Evolutionary conservation across 352 stramenopile species (phyloP).

Genomic region (Phytopythium montanum): DNA sequence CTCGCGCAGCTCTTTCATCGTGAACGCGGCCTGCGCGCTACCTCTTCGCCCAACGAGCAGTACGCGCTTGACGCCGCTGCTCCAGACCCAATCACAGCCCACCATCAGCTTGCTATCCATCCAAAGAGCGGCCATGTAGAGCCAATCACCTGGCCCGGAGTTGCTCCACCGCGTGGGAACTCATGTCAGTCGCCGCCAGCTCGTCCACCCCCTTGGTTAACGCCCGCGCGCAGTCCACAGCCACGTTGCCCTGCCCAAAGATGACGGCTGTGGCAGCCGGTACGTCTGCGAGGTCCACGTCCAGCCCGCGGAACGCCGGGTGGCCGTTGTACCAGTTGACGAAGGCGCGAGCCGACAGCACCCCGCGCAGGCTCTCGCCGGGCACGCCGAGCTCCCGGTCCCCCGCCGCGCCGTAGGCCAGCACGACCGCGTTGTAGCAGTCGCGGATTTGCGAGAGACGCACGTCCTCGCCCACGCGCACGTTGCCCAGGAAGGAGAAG

Average conservation of each 20-base stretch:
- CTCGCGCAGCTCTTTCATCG: slow-evolving; percentile 96
- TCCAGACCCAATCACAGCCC: background rate
- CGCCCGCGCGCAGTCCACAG: slow-evolving; percentile 95
- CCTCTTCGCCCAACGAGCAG: slow-evolving; percentile 92
- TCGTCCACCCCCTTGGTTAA: slow-evolving; percentile 90
- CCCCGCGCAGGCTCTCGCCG: slow-evolving; percentile 67
- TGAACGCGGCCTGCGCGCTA: slow-evolving; percentile 96
- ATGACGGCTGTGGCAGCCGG: slow-evolving; percentile 87
- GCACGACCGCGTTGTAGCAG: slow-evolving; percentile 93
- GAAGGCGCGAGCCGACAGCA: slow-evolving; percentile 92
- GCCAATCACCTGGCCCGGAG: slow-evolving; percentile 46
- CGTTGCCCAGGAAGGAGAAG: slow-evolving; percentile 90
- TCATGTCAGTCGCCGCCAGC: slow-evolving; percentile 92
- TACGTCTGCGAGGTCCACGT: slow-evolving; percentile 33
- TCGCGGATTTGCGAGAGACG: slow-evolving; percentile 82
- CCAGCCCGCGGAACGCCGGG: slow-evolving; percentile 89
- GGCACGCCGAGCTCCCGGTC: slow-evolving; percentile 87
- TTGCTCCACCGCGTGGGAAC: slow-evolving; percentile 83
- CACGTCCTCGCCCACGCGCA: slow-evolving; percentile 87
- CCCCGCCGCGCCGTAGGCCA: slow-evolving; percentile 94
- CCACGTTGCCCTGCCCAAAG: slow-evolving; percentile 97
- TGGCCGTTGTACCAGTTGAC: slow-evolving; percentile 99
- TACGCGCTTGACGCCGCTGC: slow-evolving; percentile 78
- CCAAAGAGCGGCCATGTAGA: background rate
- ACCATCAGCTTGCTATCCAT: background rate